Evolutionary conservation across 768 basidiomycete species (phyloP).

Genomic region (Arthromyces matolae): DNA sequence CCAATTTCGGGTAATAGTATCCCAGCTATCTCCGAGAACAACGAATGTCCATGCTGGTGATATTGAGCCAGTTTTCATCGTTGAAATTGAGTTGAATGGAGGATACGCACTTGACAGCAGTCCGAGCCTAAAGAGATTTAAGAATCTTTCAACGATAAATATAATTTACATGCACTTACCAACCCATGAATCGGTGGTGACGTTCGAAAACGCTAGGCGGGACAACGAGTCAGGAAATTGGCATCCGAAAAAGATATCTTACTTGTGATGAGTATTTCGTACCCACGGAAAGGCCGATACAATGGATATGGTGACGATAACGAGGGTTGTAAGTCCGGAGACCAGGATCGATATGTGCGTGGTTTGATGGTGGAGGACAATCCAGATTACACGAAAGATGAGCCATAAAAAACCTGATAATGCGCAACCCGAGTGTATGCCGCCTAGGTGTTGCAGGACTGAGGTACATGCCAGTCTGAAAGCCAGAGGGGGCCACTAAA

Average conservation of each 20-base stretch:
- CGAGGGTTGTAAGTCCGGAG: conserved; percentile 57
- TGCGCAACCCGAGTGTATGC: conserved; percentile 83
- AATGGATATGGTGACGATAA: conserved; percentile 59
- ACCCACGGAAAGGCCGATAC: conserved; percentile 75
- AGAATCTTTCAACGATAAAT: neutral
- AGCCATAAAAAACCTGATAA: conserved; percentile 73
- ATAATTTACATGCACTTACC: conserved; percentile 39
- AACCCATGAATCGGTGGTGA: conserved; percentile 80
- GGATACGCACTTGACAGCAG: conserved; percentile 49
- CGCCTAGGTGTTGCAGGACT: conserved; percentile 72
- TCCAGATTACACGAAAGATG: conserved; percentile 53
- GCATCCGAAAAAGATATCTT: conserved; percentile 5
- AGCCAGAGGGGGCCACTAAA: conserved; percentile 42
- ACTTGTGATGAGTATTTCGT: conserved; percentile 82
- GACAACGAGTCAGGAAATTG: conserved; percentile 1
- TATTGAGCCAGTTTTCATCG: too few species aligned
- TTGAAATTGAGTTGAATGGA: conserved; percentile 1
- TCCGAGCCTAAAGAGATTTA: conserved; percentile 34
- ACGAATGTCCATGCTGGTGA: conserved; percentile 62
- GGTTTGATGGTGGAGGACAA: conserved; percentile 46
- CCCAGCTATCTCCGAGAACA: conserved; percentile 63
- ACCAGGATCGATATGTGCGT: conserved; percentile 55
- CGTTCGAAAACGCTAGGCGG: conserved; percentile 68
- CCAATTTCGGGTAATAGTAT: conserved; percentile 54
- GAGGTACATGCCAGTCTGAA: conserved; percentile 73